phyloP scores from a whole-genome alignment of 2,329 filamentous ascomycete genomes.

The Ilyonectria sp. region DNA sequence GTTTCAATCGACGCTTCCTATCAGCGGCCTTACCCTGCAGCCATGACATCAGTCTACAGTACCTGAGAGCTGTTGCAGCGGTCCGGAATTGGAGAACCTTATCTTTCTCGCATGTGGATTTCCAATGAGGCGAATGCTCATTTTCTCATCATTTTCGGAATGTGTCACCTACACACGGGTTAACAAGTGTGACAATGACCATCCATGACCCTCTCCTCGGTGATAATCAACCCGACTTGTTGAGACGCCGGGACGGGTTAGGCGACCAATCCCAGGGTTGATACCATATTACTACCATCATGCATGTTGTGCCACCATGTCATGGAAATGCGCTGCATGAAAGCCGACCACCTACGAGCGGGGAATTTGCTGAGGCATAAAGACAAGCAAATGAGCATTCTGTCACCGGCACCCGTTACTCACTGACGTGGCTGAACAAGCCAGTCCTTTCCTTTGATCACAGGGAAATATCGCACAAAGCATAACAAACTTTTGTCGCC shows the following conservation, averaged over 20 bases:
- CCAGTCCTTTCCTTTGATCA: too few relatives aligned
- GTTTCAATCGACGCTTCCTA: background rate
- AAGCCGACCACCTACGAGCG: background rate
- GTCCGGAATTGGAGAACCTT: background rate
- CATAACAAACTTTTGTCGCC: too few relatives aligned
- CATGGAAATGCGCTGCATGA: constrained; percentile 9
- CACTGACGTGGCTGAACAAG: background rate
- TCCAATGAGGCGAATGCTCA: background rate
- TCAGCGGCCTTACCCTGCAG: background rate
- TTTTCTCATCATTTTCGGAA: background rate
- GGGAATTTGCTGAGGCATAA: constrained; percentile 17
- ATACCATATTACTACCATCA: background rate
- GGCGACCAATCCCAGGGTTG: background rate
- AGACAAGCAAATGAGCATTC: constrained; percentile 12
- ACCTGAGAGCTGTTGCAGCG: background rate
- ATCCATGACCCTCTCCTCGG: background rate
- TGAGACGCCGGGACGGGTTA: background rate
- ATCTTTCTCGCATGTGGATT: background rate
- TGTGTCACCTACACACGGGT: background rate
- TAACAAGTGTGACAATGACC: background rate
- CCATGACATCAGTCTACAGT: background rate
- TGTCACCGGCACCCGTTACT: background rate
- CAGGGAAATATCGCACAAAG: too few relatives aligned
- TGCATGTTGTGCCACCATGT: constrained; percentile 5
- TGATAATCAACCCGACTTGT: background rate